phyloP scores from a whole-genome alignment of 2,329 filamentous ascomycete species.

The Cadophora sp. region DNA sequence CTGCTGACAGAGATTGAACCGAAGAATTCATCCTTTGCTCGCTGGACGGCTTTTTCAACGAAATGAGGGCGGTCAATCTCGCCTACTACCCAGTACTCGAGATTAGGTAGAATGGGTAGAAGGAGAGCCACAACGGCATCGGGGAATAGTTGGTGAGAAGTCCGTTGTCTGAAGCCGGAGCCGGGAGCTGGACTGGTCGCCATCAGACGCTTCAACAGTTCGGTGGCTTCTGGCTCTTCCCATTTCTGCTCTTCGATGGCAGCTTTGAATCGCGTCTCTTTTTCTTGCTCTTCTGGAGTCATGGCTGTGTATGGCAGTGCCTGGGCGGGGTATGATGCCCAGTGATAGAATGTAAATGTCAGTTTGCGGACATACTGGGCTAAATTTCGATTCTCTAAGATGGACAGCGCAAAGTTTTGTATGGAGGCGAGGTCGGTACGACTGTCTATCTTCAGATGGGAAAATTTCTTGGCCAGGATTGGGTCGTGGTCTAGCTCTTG shows the following conservation, averaged over 20 bases:
- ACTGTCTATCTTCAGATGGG: conserved; percentile 1
- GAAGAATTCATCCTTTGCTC: conserved; percentile 16
- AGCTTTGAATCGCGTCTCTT: conserved; percentile 6
- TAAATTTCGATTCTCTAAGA: conserved; percentile 1
- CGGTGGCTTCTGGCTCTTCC: conserved; percentile 11
- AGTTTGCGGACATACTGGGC: conserved; percentile 11
- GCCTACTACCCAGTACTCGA: conserved; percentile 9
- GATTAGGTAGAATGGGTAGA: conserved; percentile 10
- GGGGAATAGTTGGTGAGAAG: conserved; percentile 1
- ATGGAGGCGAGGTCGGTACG: background rate
- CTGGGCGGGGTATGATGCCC: background rate
- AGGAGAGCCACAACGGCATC: conserved; percentile 11
- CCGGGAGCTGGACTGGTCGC: background rate
- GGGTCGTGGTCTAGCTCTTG: conserved; percentile 15
- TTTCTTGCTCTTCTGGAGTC: background rate
- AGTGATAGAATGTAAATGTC: background rate
- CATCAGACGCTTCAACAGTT: conserved; percentile 17
- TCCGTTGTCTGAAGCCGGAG: background rate
- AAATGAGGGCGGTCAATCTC: background rate
- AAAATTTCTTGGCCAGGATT: background rate
- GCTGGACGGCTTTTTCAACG: conserved; percentile 8
- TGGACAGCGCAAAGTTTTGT: conserved; percentile 11
- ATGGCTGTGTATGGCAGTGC: conserved; percentile 9
- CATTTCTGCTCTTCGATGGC: conserved; percentile 19
- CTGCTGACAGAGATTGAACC: conserved; percentile 7